Evolutionary conservation across 495 filamentous ascomycete species (phyloP).

Genomic region (Neurospora tetrasperma): DNA sequence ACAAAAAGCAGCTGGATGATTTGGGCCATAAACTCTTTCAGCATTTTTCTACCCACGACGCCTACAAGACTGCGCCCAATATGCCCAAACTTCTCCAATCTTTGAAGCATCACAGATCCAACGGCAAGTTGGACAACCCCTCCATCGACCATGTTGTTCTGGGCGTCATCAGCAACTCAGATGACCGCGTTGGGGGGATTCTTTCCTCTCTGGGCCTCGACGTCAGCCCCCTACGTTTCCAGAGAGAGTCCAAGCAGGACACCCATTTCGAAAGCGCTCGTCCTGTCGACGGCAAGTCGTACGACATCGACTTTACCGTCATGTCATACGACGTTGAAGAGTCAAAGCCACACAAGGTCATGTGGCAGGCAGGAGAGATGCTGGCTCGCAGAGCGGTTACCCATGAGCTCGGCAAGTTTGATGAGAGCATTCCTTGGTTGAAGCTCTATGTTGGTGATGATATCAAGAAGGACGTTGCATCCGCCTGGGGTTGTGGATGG

Average conservation of each 20-base stretch:
- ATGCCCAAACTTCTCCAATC: conserved; percentile 42
- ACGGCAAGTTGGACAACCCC: background rate
- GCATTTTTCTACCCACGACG: conserved; percentile 51
- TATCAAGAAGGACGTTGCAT: conserved; percentile 49
- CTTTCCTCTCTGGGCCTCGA: conserved; percentile 50
- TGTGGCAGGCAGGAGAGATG: conserved; percentile 52
- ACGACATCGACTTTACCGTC: conserved; percentile 55
- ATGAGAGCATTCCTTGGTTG: conserved; percentile 25
- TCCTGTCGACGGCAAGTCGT: background rate
- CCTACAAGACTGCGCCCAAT: conserved; percentile 50
- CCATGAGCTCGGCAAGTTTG: background rate
- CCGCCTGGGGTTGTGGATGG: conserved; percentile 56
- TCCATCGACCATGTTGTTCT: conserved; percentile 35
- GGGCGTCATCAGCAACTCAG: conserved; percentile 70
- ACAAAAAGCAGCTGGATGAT: conserved; percentile 27
- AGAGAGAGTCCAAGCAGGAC: background rate
- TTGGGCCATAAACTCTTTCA: conserved; percentile 46
- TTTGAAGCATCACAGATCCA: conserved; percentile 19
- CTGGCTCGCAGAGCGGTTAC: conserved; percentile 19
- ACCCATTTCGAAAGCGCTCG: background rate
- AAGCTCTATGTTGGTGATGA: conserved; percentile 64
- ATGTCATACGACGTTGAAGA: conserved; percentile 65
- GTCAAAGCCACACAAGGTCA: conserved; percentile 53
- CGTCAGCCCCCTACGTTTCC: conserved; percentile 31
- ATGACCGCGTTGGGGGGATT: conserved; percentile 55